Evolutionary conservation across 306 rosid genomes (phyloP).

Genomic region (Aeschynomene evenia): DNA sequence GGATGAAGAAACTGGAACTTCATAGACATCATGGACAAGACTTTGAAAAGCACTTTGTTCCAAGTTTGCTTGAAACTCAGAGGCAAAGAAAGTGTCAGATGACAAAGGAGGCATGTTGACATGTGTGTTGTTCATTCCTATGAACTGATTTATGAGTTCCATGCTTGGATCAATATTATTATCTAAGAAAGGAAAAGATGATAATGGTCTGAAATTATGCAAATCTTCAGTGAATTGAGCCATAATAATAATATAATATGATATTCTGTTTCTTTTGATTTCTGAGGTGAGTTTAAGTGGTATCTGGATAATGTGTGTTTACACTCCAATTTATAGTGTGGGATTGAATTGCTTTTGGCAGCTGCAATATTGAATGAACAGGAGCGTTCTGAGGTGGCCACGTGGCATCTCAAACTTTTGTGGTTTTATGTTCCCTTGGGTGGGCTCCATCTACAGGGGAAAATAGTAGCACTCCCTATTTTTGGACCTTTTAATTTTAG

Average conservation of each 20-base stretch:
- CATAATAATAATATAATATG: constrained; percentile 42
- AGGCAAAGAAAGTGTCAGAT: constrained; percentile 43
- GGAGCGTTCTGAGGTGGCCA: constrained; percentile 48
- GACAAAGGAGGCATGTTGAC: constrained; percentile 53
- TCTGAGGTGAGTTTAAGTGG: constrained; percentile 28
- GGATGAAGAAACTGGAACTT: constrained; percentile 26
- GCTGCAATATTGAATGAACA: constrained; percentile 33
- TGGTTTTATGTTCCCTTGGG: constrained; percentile 43
- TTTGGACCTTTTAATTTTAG: constrained; percentile 34
- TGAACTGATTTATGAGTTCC: constrained; percentile 51
- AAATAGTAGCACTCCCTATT: constrained; percentile 34
- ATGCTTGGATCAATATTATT: constrained; percentile 60
- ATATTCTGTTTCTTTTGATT: neutral
- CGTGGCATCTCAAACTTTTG: constrained; percentile 60
- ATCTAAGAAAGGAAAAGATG: constrained; percentile 58
- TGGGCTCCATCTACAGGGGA: constrained; percentile 50
- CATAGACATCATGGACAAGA: constrained; percentile 32
- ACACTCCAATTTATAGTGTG: constrained; percentile 49
- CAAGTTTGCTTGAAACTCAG: constrained; percentile 49
- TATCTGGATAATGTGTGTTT: constrained; percentile 47
- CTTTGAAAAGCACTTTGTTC: constrained; percentile 45
- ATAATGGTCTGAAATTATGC: constrained; percentile 53
- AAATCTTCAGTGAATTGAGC: constrained; percentile 67
- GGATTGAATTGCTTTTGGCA: no score
- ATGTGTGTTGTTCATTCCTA: constrained; percentile 50